Conservation (phyloP, 148 eudicot species). For the Suaeda aralocaspica region DNA sequence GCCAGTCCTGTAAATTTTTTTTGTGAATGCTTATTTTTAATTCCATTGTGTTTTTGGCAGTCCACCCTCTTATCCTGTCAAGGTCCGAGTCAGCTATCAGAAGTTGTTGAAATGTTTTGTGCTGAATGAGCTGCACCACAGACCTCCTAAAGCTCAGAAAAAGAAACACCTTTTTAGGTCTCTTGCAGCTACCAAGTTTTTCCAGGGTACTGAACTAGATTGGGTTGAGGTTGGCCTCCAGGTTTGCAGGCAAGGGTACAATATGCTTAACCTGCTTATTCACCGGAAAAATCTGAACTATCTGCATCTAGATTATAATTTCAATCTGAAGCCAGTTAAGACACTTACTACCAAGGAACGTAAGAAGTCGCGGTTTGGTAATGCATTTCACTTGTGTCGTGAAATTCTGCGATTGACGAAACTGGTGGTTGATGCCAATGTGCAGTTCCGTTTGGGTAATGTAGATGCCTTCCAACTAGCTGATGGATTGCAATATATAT, state of each 20-base stretch:
- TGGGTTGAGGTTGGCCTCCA: slow-evolving; percentile 99
- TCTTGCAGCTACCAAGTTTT: slow-evolving; percentile 93
- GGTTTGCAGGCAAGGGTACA: slow-evolving; percentile 99
- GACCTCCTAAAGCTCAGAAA: slow-evolving; percentile 99
- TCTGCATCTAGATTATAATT: slow-evolving; percentile 96
- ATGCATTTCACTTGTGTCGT: slow-evolving; percentile 98
- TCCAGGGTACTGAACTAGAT: slow-evolving; percentile 95
- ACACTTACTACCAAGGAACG: slow-evolving; percentile 98
- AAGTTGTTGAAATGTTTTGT: slow-evolving; percentile 94
- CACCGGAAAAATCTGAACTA: slow-evolving; percentile 96
- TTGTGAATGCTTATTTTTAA: neutral
- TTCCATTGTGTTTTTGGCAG: slow-evolving; percentile 39
- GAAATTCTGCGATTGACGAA: slow-evolving; percentile 95
- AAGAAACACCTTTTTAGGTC: slow-evolving; percentile 94
- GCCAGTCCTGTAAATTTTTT: neutral
- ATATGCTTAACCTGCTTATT: slow-evolving; percentile 94
- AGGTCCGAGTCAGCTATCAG: slow-evolving; percentile 98
- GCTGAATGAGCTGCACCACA: slow-evolving; percentile 92
- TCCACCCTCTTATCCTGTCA: slow-evolving; percentile 97
- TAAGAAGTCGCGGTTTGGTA: slow-evolving; percentile 95
- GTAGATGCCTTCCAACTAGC: slow-evolving; percentile 99
- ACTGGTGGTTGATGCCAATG: slow-evolving; percentile 98
- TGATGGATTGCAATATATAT: slow-evolving; percentile 96
- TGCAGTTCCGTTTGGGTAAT: slow-evolving; percentile 98
- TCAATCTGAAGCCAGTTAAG: slow-evolving; percentile 96